Evolutionary conservation across 345 rosid genomes (phyloP).

Genomic region (Isatis tinctoria): DNA sequence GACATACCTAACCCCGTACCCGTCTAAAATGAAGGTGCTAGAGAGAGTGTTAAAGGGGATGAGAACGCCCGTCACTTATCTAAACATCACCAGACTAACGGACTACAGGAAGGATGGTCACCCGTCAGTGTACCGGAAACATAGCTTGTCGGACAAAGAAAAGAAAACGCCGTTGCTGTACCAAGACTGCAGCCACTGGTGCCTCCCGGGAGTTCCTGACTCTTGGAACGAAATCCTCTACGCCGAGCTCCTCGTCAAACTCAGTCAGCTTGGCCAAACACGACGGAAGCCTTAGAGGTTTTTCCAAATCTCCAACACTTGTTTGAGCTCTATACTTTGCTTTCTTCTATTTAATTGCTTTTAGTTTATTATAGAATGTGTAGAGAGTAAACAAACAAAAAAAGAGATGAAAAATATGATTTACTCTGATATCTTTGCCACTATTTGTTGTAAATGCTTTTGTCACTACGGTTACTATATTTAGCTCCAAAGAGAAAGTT

Average conservation of each 20-base stretch:
- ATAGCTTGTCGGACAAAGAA: constrained; percentile 40
- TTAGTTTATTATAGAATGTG: constrained; percentile 23
- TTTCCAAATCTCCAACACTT: not conserved
- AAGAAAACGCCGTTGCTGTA: constrained; percentile 46
- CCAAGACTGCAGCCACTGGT: constrained; percentile 98
- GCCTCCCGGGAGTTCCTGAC: constrained; percentile 84
- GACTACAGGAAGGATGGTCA: constrained; percentile 93
- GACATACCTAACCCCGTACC: constrained; percentile 61
- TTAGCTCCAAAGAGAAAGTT: constrained; percentile 12
- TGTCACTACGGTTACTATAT: constrained; percentile 12
- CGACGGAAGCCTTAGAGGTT: constrained; percentile 10
- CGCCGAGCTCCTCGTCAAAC: constrained; percentile 59
- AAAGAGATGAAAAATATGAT: not conserved
- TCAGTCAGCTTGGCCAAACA: constrained; percentile 16
- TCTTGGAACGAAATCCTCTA: constrained; percentile 86
- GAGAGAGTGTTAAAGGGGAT: constrained; percentile 70
- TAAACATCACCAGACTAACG: constrained; percentile 81
- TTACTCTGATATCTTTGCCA: not conserved
- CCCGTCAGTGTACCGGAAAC: constrained; percentile 81
- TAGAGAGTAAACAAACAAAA: constrained; percentile 1
- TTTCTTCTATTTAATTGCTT: not conserved
- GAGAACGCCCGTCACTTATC: constrained; percentile 77
- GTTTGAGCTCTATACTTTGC: constrained; percentile 15
- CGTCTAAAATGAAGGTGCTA: constrained; percentile 67
- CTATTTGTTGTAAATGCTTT: constrained; percentile 23